Evolutionary conservation across 2,329 filamentous ascomycete genomes (phyloP).

Genomic region (Apiospora pterosperma): DNA sequence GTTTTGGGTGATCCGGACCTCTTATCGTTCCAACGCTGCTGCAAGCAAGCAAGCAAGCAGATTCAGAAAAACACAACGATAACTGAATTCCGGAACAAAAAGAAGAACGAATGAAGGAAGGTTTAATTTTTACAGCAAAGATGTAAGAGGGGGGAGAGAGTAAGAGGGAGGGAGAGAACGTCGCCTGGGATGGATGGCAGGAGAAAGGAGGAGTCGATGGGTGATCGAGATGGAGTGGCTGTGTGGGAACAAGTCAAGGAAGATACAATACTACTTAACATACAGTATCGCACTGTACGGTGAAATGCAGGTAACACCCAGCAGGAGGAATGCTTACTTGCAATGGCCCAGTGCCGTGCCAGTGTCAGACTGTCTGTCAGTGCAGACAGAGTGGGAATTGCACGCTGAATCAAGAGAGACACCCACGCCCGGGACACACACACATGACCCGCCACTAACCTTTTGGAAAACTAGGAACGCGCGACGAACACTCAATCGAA

Average conservation of each 20-base stretch:
- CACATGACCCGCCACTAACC: neutral
- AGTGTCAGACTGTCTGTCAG: neutral
- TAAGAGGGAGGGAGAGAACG: neutral
- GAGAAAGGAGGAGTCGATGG: constrained; percentile 4
- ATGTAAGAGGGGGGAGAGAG: neutral
- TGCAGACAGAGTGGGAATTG: neutral
- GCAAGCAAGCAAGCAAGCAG: neutral
- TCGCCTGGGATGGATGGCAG: neutral
- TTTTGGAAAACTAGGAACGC: neutral
- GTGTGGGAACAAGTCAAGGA: neutral
- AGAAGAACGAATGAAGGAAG: neutral
- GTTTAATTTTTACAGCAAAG: neutral
- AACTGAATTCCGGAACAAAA: constrained; percentile 1
- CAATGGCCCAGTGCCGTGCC: neutral
- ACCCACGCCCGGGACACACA: neutral
- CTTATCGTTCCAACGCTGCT: constrained; percentile 1
- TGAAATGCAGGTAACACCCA: neutral
- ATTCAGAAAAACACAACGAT: neutral
- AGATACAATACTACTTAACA: no score
- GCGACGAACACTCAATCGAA: neutral
- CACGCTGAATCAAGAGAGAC: neutral
- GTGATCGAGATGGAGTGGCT: constrained; percentile 6
- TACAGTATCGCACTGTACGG: neutral
- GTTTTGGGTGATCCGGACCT: neutral
- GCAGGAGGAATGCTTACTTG: neutral